Conservation (phyloP, 106 monocot species). For the Acorus gramineus region DNA sequence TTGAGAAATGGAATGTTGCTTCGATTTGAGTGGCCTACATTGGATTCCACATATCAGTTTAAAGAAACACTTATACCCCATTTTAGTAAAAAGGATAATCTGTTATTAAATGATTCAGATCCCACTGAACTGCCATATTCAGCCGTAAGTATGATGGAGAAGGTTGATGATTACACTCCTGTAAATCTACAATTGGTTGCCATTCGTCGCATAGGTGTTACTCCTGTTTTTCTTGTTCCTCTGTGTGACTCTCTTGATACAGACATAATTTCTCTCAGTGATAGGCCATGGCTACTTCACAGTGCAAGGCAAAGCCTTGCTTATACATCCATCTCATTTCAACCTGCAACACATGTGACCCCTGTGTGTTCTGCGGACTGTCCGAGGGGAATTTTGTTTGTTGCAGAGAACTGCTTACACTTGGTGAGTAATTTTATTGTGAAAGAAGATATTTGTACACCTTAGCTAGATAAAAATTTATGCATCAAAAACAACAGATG, state of each 20-base stretch:
- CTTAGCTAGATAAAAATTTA: no score
- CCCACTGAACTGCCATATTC: conserved; percentile 2
- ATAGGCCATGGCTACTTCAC: conserved; percentile 87
- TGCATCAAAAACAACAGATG: no score
- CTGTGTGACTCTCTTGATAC: conserved; percentile 60
- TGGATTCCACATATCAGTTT: conserved; percentile 1
- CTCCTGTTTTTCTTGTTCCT: conserved; percentile 79
- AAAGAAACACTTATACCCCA: not conserved
- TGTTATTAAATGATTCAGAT: conserved; percentile 1
- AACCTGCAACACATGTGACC: conserved; percentile 79
- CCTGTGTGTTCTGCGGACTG: conserved; percentile 66
- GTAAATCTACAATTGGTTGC: conserved; percentile 59
- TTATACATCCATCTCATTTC: conserved; percentile 84
- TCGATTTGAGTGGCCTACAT: conserved; percentile 76
- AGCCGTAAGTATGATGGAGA: conserved; percentile 5
- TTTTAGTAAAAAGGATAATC: conserved; percentile 8
- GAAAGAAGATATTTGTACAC: no score
- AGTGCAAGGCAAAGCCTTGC: conserved; percentile 69
- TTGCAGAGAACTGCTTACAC: conserved; percentile 71
- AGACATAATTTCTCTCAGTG: conserved; percentile 82
- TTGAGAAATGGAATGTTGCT: conserved; percentile 97
- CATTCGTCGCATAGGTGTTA: conserved; percentile 65
- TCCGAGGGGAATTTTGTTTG: conserved; percentile 82
- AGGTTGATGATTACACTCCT: conserved; percentile 14
- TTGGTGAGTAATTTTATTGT: conserved; percentile 40